Conservation (phyloP, 2,329 filamentous ascomycete species). For the Tolypocladium paradoxum region DNA sequence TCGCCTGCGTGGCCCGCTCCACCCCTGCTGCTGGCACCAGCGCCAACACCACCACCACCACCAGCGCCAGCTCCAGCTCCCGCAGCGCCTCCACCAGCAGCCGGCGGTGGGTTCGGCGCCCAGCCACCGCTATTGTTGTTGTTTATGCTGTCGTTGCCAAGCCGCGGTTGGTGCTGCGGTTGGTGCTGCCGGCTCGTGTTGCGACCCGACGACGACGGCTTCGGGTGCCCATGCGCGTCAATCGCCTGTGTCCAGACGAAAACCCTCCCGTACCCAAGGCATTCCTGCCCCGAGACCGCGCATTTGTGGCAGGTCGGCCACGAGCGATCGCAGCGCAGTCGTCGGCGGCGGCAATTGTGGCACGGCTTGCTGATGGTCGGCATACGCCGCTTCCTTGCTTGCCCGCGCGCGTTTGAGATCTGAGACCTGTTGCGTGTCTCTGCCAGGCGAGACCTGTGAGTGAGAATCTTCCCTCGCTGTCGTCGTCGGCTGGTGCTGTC, state of each 20-base stretch:
- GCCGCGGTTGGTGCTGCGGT: not conserved
- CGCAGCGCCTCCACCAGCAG: not conserved
- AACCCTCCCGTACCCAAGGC: constrained; percentile 50
- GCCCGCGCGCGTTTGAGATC: not conserved
- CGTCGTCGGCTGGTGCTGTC: not conserved
- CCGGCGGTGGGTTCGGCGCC: not conserved
- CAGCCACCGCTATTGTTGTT: not conserved
- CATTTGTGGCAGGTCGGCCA: constrained; percentile 51
- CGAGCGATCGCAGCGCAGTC: constrained; percentile 52
- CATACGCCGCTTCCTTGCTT: constrained; percentile 9
- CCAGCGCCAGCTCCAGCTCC: not conserved
- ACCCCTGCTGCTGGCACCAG: not conserved
- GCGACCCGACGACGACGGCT: constrained; percentile 9
- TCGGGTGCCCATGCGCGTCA: constrained; percentile 36
- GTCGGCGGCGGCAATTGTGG: constrained; percentile 51
- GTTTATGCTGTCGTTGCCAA: not conserved
- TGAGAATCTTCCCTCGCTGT: not conserved
- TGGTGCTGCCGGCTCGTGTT: not conserved
- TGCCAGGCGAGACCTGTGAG: not conserved
- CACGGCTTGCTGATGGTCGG: constrained; percentile 34
- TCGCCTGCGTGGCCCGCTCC: not conserved
- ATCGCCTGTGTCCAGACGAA: constrained; percentile 48
- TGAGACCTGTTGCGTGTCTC: constrained; percentile 1
- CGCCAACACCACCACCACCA: not conserved
- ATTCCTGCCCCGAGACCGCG: constrained; percentile 40